Base-by-base conservation (phyloP, 805 yeast species). In the Starmerella geochares region DNA sequence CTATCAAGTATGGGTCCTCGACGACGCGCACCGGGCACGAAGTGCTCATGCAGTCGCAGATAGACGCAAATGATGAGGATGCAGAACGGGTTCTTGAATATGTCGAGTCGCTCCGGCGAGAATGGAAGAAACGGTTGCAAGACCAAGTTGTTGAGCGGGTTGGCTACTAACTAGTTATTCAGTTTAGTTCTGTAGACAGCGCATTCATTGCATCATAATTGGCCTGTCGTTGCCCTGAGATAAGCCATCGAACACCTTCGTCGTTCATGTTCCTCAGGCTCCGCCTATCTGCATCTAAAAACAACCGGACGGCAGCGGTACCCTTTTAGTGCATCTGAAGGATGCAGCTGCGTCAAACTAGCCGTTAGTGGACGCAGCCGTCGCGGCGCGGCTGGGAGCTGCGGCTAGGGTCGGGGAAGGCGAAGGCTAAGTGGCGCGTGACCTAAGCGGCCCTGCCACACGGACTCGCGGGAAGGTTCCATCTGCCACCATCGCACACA, bases 51-150 rank as follows among this genome's bases (percentile, higher is more conserved):
- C 65, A 67, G 19, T 69, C 71, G 21, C 32, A 28, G 35, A 46
- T 63, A 27, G 54, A 52, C 20, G 53, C 51, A 14, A 50, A 54
- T 16, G 54, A 59, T 71, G 16, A 74, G 1, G 90, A 90, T 2
- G 74, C 77, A 14, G 76, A 71, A 19, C 85, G 80, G 58, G 81
- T 86, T n/a, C 68, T 71, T n/a, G 67, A 69, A 1, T 84, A 83
- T 62, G 67, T 87, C 47, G 77, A 81, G 44, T 56, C 62, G 7
- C 67, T 85, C 53, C 71, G 72, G 31, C 46, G 58, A 7, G 81
- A 80, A 58, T 88, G 96, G 96, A 87, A 83, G 62, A 77, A 71
- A 16, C 78, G 75, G 51, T 71, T 88, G 29, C 77, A 80, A 58
- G 75, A 82, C 62, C 96, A 87, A 65, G 82, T 88, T 29, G 72